Base-by-base conservation (phyloP, 192 early-diverging fungal species). In the Rhizoclosmatium globosum region DNA sequence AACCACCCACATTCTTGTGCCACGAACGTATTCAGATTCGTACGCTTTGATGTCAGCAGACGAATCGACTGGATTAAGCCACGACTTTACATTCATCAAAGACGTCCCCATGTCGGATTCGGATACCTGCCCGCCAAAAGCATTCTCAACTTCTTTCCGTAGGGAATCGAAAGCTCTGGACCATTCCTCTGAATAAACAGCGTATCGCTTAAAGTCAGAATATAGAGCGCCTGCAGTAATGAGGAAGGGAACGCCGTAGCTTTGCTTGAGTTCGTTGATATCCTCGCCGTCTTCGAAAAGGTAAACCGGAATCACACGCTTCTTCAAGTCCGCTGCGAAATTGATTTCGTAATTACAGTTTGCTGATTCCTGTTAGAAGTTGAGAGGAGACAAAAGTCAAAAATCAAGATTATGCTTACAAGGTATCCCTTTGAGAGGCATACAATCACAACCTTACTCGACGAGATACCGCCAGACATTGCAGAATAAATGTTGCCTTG, bases 31-130 rank as follows among this genome's bases (percentile, higher is more conserved):
- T 47, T 42, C 61, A 17, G 13, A 15, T 45, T 7, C 67, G 47
- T 76, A 71, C 2, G 15, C 53, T 7, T 72, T 64, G 13, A 76
- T 47, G 70, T 76, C 74, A n/a, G 64, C 15, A 15, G 61, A 11
- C 3, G 70, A 72, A 43, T 76, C 74, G n/a, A 76, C 64, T 19
- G 74, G 74, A 19, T 76, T 15, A 19, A 76, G 64, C 74, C 74
- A 76, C 11, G 4, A 9, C 15, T 38, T 23, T 31, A 31, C 31
- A 31, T 31, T 31, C 31, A 31, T 31, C 31, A 31, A 31, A 31
- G 31, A 31, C 31, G 31, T 31, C 31, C 31, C 31, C 31, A 31
- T 31, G 31, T 31, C 31, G 31, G 31, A 31, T 13, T 71, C 46
- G 15, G 71, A 9, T 21, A 71, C 47, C 13, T 13, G 11, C 17